Evolutionary conservation across 2,329 filamentous ascomycete genomes (phyloP).

Genomic region (Phialophora chinensis): DNA sequence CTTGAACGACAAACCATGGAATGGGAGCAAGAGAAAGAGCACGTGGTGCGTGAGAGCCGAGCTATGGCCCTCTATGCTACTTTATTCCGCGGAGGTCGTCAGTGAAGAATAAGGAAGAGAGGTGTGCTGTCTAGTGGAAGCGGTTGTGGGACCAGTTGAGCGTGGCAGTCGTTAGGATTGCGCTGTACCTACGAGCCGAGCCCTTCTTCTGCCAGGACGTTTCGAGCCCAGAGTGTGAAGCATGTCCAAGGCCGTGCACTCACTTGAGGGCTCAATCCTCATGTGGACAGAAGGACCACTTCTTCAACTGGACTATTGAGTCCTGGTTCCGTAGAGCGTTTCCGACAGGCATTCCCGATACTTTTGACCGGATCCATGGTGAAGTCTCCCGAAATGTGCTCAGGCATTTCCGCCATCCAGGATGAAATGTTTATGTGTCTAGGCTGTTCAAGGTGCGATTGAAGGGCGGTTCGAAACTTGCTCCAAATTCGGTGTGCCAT

Average conservation of each 20-base stretch:
- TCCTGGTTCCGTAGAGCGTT: background rate
- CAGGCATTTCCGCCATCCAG: background rate
- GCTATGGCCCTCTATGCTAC: slow-evolving; percentile 13
- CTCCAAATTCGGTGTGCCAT: too few relatives aligned
- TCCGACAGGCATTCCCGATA: background rate
- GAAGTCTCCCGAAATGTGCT: background rate
- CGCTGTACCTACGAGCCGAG: background rate
- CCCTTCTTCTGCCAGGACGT: background rate
- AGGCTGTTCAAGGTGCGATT: too few relatives aligned
- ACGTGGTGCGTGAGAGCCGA: slow-evolving; percentile 7
- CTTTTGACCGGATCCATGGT: too few relatives aligned
- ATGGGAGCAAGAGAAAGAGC: slow-evolving; percentile 14
- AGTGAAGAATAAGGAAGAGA: background rate
- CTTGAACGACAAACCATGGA: slow-evolving; percentile 27
- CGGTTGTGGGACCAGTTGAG: background rate
- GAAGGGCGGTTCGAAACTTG: too few relatives aligned
- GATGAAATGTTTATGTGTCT: too few relatives aligned
- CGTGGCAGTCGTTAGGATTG: background rate
- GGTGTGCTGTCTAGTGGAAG: background rate
- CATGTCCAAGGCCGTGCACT: background rate
- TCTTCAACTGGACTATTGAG: background rate
- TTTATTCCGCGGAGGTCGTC: slow-evolving; percentile 1
- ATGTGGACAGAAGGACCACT: background rate
- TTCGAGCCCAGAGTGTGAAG: background rate
- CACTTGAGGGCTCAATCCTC: background rate